These are phyloP conservation scores for Fabrea salina DNA, from an alignment of 169 alveolate species.

Conservation along the genomic window DNA sequence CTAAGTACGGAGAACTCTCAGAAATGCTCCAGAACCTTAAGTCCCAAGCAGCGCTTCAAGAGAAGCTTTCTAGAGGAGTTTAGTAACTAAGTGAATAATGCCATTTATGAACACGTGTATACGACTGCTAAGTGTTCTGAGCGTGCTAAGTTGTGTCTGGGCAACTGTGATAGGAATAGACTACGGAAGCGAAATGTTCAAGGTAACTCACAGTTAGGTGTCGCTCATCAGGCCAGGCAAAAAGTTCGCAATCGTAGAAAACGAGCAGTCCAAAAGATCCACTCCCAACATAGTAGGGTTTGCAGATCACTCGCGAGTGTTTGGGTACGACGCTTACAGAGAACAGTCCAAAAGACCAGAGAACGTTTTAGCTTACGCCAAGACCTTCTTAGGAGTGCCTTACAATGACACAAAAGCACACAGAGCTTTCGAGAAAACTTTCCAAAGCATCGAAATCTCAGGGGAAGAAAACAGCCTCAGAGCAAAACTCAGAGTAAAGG, in stretches of 20 bases:
- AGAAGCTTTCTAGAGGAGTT: too few species aligned
- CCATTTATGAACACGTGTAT: slow-evolving; percentile 14
- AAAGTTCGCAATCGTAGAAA: slow-evolving; percentile 66
- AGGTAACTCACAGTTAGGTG: slow-evolving; percentile 43
- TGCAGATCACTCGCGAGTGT: slow-evolving; percentile 49
- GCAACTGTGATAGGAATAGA: slow-evolving; percentile 65
- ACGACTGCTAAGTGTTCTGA: background rate
- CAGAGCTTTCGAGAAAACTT: background rate
- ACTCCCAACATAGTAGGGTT: slow-evolving; percentile 50
- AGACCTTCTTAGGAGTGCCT: background rate
- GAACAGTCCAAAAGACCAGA: slow-evolving; percentile 52
- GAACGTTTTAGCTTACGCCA: background rate
- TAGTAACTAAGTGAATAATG: background rate
- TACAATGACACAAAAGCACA: background rate
- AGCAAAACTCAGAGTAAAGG: background rate
- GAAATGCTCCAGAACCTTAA: too few species aligned
- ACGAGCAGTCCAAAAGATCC: slow-evolving; percentile 53
- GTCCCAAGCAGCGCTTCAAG: too few species aligned
- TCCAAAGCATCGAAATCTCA: background rate
- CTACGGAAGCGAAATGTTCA: slow-evolving; percentile 59
- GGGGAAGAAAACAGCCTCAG: background rate
- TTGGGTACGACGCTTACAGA: slow-evolving; percentile 46
- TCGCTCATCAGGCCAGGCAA: slow-evolving; percentile 66
- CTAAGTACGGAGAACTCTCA: too few species aligned
- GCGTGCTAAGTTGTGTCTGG: background rate